Percentiles rank a stretch among this genome's conserved stretches.
phyloP scores from a whole-genome alignment of 306 rosid genomes.

The Hippophae rhamnoides region DNA sequence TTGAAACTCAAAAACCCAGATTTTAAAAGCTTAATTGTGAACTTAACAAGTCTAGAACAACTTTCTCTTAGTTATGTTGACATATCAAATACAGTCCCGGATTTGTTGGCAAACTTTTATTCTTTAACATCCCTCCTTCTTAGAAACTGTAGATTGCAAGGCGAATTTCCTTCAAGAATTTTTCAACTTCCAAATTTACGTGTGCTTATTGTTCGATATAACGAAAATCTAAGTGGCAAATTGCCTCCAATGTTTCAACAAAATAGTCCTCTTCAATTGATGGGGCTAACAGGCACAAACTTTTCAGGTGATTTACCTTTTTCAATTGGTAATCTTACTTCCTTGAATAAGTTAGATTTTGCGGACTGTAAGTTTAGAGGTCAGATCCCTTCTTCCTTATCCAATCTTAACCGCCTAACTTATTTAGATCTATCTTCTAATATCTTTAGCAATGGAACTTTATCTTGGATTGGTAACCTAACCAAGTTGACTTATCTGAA shows the following conservation, averaged over 20 bases:
- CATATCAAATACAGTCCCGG: slow-evolving; percentile 4
- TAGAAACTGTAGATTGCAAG: background rate
- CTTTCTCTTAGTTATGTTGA: slow-evolving; percentile 1
- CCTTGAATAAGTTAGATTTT: background rate
- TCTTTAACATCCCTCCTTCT: background rate
- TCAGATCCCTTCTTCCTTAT: slow-evolving; percentile 4
- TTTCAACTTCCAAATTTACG: slow-evolving; percentile 8
- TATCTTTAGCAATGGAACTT: background rate
- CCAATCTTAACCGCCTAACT: background rate
- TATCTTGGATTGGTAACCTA: background rate
- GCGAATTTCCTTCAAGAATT: background rate
- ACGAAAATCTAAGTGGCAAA: background rate
- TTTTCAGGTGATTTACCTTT: background rate
- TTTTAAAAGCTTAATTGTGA: background rate
- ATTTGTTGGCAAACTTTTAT: slow-evolving; percentile 7
- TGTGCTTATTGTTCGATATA: background rate
- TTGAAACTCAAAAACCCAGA: slow-evolving; percentile 3
- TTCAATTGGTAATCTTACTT: slow-evolving; percentile 8
- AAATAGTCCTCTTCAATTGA: background rate
- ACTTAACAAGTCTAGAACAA: slow-evolving; percentile 6
- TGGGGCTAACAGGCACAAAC: background rate
- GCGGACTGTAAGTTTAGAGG: background rate
- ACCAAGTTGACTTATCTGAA: background rate
- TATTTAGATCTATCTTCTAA: accelerated
- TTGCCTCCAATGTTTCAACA: slow-evolving; percentile 12